phyloP scores from a whole-genome alignment of 2,329 filamentous ascomycete genomes.

The Pyricularia sp. region DNA sequence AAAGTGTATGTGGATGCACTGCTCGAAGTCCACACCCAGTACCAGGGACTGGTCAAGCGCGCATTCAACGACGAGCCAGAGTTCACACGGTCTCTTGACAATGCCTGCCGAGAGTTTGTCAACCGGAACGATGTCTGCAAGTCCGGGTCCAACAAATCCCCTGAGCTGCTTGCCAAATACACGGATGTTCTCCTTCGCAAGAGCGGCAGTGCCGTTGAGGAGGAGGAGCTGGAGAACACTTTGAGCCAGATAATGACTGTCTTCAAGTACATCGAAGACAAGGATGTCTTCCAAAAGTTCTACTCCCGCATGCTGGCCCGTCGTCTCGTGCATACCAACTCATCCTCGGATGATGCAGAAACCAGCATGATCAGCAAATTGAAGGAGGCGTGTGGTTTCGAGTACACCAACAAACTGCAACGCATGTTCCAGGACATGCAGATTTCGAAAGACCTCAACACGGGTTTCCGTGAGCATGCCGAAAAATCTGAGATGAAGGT shows the following conservation, averaged over 20 bases:
- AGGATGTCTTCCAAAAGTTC: slow-evolving; percentile 99
- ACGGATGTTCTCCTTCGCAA: slow-evolving; percentile 89
- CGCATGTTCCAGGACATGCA: slow-evolving; percentile 99
- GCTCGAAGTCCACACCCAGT: slow-evolving; percentile 88
- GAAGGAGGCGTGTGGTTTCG: slow-evolving; percentile 96
- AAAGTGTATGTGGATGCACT: slow-evolving; percentile 95
- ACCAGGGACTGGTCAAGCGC: slow-evolving; percentile 80
- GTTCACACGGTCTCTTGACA: slow-evolving; percentile 91
- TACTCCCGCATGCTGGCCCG: slow-evolving; percentile 96
- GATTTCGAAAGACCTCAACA: slow-evolving; percentile 94
- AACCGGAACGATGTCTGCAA: slow-evolving; percentile 97
- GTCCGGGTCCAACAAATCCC: slow-evolving; percentile 84
- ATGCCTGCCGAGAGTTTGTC: slow-evolving; percentile 95
- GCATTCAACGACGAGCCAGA: slow-evolving; percentile 95
- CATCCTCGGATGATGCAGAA: slow-evolving; percentile 93
- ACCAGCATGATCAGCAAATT: slow-evolving; percentile 99
- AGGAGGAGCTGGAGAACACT: slow-evolving; percentile 84
- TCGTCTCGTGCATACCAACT: slow-evolving; percentile 88
- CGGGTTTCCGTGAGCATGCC: slow-evolving; percentile 71
- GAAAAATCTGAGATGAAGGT: slow-evolving; percentile 59
- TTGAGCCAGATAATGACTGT: slow-evolving; percentile 95
- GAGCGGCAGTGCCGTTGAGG: slow-evolving; percentile 84
- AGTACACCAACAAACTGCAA: slow-evolving; percentile 98
- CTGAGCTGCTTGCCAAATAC: slow-evolving; percentile 91
- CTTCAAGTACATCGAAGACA: slow-evolving; percentile 99